Evolutionary conservation across 2,329 filamentous ascomycete genomes (phyloP), one percentile per base, ranked within the genome.

Genomic region (Verticillium albo-atrum): DNA sequence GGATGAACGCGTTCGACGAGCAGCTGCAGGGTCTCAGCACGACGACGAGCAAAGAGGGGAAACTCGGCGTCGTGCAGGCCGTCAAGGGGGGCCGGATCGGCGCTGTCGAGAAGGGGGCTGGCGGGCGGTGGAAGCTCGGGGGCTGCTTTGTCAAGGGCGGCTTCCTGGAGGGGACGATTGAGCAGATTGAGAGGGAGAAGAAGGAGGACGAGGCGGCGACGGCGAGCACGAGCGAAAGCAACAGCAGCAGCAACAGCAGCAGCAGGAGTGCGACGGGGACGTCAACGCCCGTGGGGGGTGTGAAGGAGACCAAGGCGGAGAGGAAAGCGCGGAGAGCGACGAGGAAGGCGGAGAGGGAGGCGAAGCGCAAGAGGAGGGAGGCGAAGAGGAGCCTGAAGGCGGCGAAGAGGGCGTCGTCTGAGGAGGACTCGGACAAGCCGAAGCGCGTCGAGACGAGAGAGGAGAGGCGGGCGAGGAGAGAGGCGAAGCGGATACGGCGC

Each of bases 1-100:
- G 95, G 95, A 82, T 97, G 75, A 89, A 91, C 60, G 95, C 95
- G 12, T 97, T 97, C 66, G 94, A 98, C 74, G 88, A 92, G 71
- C 92, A 93, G 59, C 78, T 97, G 64, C 90, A 95, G 73, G 90
- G 89, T 4, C 82, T 97, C 57, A 89, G 90, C 70, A 86, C 83
- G 1, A 80, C 81, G 26, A 86, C 83, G 1, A 80, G 81, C 26
- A 79, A 80, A 64, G 75, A 83, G 65, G 81, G 85, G 57, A 76
- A 79, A 66, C 76, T 86, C 58, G 75, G 83, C 66, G 77, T 86
- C 59, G 75, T 83, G 66, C 76, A 89, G 79, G 82, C 84, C 61
- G 72, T 84, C 63, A 77, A 75, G 32, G 77, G 79, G 60, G 78
- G 83, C 61, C 78, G 81, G 62, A 75, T 87, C 56, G 82, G 86